Conservation (phyloP, 495 filamentous ascomycete species). For the Talaromyces adpressus region DNA sequence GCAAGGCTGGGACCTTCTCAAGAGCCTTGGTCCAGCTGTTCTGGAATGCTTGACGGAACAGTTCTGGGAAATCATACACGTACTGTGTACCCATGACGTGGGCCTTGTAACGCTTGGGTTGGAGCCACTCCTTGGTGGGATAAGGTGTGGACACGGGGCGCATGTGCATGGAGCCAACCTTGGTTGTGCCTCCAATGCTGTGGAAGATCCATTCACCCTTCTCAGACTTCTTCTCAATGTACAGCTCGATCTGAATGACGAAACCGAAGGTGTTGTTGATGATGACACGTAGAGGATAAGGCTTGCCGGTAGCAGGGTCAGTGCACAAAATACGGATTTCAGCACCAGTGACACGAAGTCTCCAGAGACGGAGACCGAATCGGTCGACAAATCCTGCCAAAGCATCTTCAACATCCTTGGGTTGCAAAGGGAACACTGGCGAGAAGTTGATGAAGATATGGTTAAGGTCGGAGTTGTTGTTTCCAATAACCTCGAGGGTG, state of each 20-base stretch:
- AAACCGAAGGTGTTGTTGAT: slow-evolving; percentile 99
- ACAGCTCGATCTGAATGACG: slow-evolving; percentile 95
- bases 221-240: slow-evolving; percentile 95
- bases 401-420: slow-evolving; percentile 87
- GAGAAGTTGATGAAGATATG: slow-evolving; percentile 99
- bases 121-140: slow-evolving; percentile 95
- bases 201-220: slow-evolving; percentile 97
- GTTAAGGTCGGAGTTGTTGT: slow-evolving; percentile 98
- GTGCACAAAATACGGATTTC: slow-evolving; percentile 99
- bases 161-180: slow-evolving; percentile 93
- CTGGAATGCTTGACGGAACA: slow-evolving; percentile 96
- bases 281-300: slow-evolving; percentile 90
- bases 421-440: slow-evolving; percentile 85
- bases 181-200: slow-evolving; percentile 88
- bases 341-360: slow-evolving; percentile 91
- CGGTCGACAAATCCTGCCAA: slow-evolving; percentile 92
- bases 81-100: slow-evolving; percentile 99
- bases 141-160: slow-evolving; percentile 86
- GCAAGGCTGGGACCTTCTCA: slow-evolving; percentile 60
- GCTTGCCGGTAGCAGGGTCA: slow-evolving; percentile 72
- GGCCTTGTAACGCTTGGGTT: slow-evolving; percentile 98
- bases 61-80: slow-evolving; percentile 98
- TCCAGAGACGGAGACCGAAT: slow-evolving; percentile 91
- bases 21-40: slow-evolving; percentile 81
- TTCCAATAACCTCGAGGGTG: slow-evolving; percentile 94